Conservation (phyloP, 2,329 filamentous ascomycete genomes). For the Beauveria sp. region DNA sequence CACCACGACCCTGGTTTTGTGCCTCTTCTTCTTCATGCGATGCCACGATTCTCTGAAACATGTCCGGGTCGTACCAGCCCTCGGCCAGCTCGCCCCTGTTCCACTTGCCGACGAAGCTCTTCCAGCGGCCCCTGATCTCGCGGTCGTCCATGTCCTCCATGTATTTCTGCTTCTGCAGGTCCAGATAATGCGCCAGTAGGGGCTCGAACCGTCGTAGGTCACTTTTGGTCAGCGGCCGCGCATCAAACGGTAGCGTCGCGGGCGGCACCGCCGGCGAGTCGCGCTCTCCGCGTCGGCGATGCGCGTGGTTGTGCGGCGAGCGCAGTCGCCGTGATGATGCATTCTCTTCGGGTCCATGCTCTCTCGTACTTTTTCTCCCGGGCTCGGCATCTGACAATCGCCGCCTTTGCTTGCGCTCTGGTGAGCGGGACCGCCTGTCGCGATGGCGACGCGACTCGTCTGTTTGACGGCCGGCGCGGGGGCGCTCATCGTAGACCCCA, state of each 20-base stretch:
- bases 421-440: conserved; percentile 11
- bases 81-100: conserved; percentile 80
- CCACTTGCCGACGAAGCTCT: conserved; percentile 88
- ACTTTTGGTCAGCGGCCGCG: conserved; percentile 57
- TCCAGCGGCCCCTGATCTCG: conserved; percentile 82
- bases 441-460: conserved; percentile 5
- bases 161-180: conserved; percentile 73
- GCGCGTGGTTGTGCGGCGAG: conserved; percentile 10
- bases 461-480: not conserved
- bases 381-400: not conserved
- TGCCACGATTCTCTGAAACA: conserved; percentile 38
- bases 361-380: conserved; percentile 5
- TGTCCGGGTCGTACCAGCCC: conserved; percentile 86
- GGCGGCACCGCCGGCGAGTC: not conserved
- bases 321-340: conserved; percentile 8
- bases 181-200: conserved; percentile 76
- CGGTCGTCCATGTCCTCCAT: conserved; percentile 61
- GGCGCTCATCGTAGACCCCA: not conserved
- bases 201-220: conserved; percentile 60
- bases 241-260: conserved; percentile 53
- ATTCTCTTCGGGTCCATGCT: not conserved
- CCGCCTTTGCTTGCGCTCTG: conserved; percentile 11
- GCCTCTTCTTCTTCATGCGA: conserved; percentile 14
- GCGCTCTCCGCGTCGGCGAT: conserved; percentile 11
- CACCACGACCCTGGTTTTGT: not conserved